phyloP scores from a whole-genome alignment of 306 rosid species.

The Oxytropis ochrocephala region DNA sequence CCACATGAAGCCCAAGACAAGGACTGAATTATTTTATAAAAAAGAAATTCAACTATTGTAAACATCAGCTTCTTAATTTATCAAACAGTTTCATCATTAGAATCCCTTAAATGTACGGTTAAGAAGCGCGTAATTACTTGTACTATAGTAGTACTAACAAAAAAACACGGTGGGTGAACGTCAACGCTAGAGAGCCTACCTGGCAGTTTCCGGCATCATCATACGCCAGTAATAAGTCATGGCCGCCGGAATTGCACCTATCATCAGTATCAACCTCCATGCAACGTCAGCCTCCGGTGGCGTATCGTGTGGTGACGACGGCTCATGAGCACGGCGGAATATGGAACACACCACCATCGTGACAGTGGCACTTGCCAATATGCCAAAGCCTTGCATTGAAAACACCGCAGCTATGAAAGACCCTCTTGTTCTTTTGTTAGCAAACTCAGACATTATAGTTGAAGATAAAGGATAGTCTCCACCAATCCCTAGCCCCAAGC shows the following conservation, averaged over 20 bases:
- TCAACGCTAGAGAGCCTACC: slow-evolving; percentile 30
- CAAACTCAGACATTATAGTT: slow-evolving; percentile 85
- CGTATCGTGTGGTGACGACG: background rate
- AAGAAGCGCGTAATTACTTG: background rate
- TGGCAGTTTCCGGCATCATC: slow-evolving; percentile 91
- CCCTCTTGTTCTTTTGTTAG: slow-evolving; percentile 70
- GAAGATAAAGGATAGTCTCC: slow-evolving; percentile 83
- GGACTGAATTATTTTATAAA: background rate
- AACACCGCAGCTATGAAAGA: slow-evolving; percentile 80
- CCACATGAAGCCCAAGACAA: background rate
- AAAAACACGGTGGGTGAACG: background rate
- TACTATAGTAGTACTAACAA: too few species aligned
- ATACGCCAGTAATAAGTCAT: slow-evolving; percentile 82
- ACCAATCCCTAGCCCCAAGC: slow-evolving; percentile 69
- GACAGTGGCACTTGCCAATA: slow-evolving; percentile 51
- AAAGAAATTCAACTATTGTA: background rate
- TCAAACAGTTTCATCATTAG: background rate
- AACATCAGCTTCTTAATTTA: background rate
- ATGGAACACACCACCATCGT: slow-evolving; percentile 45
- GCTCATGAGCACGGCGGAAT: slow-evolving; percentile 18
- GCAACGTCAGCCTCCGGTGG: slow-evolving; percentile 52
- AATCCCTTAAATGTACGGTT: too few species aligned
- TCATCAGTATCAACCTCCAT: slow-evolving; percentile 71
- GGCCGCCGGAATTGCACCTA: slow-evolving; percentile 70
- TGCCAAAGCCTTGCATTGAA: slow-evolving; percentile 83